These are phyloP conservation scores for Lactarius pseudohatsudake DNA, from an alignment of 768 basidiomycete genomes.

Conservation along the genomic window DNA sequence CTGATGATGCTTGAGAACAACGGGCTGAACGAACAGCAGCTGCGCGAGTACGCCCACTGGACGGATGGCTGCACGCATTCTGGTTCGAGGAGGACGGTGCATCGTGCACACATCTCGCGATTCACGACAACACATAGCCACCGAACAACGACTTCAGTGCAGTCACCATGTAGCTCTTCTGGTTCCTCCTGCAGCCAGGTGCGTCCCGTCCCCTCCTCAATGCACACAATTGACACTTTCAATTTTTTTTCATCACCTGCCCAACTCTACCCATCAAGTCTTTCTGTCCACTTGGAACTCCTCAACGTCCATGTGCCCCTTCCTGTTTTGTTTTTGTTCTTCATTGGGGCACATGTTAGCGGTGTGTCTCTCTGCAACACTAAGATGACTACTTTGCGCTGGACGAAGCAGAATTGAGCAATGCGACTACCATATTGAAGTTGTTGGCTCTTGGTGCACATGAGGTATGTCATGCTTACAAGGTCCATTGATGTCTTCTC, in stretches of 20 bases:
- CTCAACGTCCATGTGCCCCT: background rate
- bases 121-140: conserved; percentile 57
- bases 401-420: too few relatives aligned
- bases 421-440: too few relatives aligned
- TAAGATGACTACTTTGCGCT: too few relatives aligned
- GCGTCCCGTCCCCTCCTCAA: conserved; percentile 31
- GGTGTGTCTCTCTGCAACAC: too few relatives aligned
- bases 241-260: background rate
- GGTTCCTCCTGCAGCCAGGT: conserved; percentile 69
- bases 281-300: background rate
- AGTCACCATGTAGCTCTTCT: conserved; percentile 77
- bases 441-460: conserved; percentile 73
- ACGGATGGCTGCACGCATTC: conserved; percentile 62
- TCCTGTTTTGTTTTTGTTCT: background rate
- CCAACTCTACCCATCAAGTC: background rate
- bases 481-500: conserved; percentile 10
- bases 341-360: conserved; percentile 8
- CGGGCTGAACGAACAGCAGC: conserved; percentile 65
- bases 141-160: conserved; percentile 50
- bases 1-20: conserved; percentile 82
- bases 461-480: conserved; percentile 39
- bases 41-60: conserved; percentile 65
- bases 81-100: too few relatives aligned
- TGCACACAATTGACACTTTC: background rate
- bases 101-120: conserved; percentile 46